phyloP scores from a whole-genome alignment of 116 monocot species.

The Trichopus zeylanicus region DNA sequence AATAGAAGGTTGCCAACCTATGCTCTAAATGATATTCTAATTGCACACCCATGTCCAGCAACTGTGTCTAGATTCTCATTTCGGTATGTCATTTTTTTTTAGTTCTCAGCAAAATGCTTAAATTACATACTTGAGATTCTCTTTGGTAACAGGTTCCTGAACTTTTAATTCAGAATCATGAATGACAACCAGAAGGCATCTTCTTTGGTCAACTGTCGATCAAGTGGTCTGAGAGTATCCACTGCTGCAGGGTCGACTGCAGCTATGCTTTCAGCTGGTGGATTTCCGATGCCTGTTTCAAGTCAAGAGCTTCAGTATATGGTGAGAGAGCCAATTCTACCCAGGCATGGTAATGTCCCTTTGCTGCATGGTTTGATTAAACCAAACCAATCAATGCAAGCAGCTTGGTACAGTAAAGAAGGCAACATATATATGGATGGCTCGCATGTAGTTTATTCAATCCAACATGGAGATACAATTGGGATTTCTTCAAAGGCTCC shows the following conservation, averaged over 20 bases:
- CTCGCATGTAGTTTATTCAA: conserved; percentile 55
- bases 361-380: conserved; percentile 68
- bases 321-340: conserved; percentile 83
- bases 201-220: conserved; percentile 62
- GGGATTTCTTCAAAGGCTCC: conserved; percentile 68
- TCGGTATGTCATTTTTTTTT: conserved; percentile 33
- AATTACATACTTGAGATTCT: background rate
- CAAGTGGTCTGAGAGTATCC: conserved; percentile 81
- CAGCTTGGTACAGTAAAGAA: conserved; percentile 66
- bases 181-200: conserved; percentile 8
- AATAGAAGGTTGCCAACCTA: conserved; percentile 25
- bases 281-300: conserved; percentile 61
- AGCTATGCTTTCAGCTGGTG: conserved; percentile 96
- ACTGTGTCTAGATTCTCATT: conserved; percentile 89
- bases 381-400: conserved; percentile 30
- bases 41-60: conserved; percentile 88
- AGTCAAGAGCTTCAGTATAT: conserved; percentile 79
- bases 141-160: background rate
- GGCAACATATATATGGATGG: conserved; percentile 82
- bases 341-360: conserved; percentile 18
- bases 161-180: conserved; percentile 40
- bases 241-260: conserved; percentile 95
- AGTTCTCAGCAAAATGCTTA: background rate
- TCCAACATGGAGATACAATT: conserved; percentile 68
- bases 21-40: conserved; percentile 76